Evolutionary conservation across 2,329 filamentous ascomycete genomes (phyloP), one percentile per base, ranked within the genome.

Genomic region (Uncinocarpus reesii): DNA sequence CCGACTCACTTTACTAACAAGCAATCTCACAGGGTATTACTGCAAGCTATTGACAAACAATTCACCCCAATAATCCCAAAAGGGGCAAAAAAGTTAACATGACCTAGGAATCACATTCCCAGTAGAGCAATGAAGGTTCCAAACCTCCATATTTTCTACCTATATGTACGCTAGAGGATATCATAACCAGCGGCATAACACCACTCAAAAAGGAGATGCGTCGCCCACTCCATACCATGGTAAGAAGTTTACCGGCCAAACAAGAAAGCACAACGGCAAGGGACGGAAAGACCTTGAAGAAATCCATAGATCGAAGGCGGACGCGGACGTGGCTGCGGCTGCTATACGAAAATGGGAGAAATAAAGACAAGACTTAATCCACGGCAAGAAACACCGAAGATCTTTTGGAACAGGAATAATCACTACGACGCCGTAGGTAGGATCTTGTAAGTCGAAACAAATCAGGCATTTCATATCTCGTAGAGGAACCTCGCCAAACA

Each of bases 371-470:
- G 45, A 51, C 52, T 50, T 10, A 34, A 35, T 48, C 45, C 20
- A 15, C 45, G 45, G 45, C 31, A 28, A 15, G 23, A 40, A 35
- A 35, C 28, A 37, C 37, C 45, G 45, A 48, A 37, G 38, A 49
- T 23, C 29, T 20, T n/a, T n/a, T n/a, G n/a, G n/a, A n/a, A n/a
- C n/a, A n/a, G n/a, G 31, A 7, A 34, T 11, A n/a, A n/a, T 18
- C 29, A 23, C 20, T 24, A 20, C 21, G 31, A 44, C 31, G 32
- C 51, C 34, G 41, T 50, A 51, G 50, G 51, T 49, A 50, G 53
- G 44, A 38, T 46, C 55, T 46, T 53, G 51, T 58, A 48, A 49
- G 41, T 51, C 53, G 47, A 46, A 55, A 37, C n/a, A 37, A 28
- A 18, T 21, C 42, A 49, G 13, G 36, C 15, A 18, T 32, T 24